Evolutionary conservation across 108 stramenopile species (phyloP).

Genomic region (Stephanodiscus minutulus): DNA sequence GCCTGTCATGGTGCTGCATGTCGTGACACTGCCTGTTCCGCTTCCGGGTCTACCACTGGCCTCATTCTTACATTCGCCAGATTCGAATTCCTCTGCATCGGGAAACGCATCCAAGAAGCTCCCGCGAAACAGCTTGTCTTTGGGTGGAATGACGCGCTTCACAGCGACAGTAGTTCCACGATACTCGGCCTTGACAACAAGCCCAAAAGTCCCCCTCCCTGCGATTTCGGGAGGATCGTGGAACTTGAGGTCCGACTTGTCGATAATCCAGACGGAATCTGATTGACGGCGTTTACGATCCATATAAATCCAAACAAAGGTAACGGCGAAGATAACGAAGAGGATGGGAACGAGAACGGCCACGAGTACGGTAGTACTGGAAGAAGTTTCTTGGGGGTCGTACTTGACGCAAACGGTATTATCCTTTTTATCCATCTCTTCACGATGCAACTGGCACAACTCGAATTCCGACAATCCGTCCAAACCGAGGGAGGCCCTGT

Average conservation of each 20-base stretch:
- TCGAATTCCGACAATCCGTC: slow-evolving; percentile 25
- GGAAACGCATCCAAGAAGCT: neutral
- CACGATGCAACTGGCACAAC: slow-evolving; percentile 32
- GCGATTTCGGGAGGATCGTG: slow-evolving; percentile 42
- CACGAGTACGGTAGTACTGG: slow-evolving; percentile 4
- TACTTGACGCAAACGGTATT: slow-evolving; percentile 33
- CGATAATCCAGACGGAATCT: slow-evolving; percentile 55
- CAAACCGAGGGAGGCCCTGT: slow-evolving; percentile 37
- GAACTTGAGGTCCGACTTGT: slow-evolving; percentile 57
- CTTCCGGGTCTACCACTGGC: neutral
- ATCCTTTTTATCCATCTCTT: slow-evolving; percentile 43
- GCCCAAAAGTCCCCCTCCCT: slow-evolving; percentile 49
- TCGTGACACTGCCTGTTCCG: neutral
- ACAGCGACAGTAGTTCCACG: slow-evolving; percentile 44
- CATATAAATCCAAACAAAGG: slow-evolving; percentile 10
- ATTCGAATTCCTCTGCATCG: neutral
- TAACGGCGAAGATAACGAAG: neutral
- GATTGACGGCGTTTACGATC: slow-evolving; percentile 24
- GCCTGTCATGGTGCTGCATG: neutral
- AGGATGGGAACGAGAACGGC: slow-evolving; percentile 26
- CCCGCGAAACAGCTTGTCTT: slow-evolving; percentile 6
- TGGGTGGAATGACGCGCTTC: slow-evolving; percentile 40
- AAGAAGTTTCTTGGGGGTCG: slow-evolving; percentile 17
- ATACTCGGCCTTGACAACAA: slow-evolving; percentile 39
- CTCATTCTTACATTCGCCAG: neutral